Evolutionary conservation across 495 filamentous ascomycete species (phyloP), one percentile per base, ranked within the genome.

Genomic region (Talaromyces proteolyticus): DNA sequence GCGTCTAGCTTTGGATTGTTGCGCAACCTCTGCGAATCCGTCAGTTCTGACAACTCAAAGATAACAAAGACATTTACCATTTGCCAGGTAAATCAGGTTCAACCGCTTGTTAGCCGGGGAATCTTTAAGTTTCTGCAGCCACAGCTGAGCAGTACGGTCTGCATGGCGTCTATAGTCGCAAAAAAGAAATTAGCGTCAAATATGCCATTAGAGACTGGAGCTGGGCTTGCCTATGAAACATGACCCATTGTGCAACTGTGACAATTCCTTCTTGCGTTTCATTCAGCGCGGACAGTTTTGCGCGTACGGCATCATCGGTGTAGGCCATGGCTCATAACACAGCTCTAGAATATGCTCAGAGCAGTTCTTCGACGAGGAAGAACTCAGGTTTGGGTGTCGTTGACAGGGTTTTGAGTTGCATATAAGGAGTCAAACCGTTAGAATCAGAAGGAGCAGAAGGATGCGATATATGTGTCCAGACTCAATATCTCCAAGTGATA

Each of bases 181-280:
- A 48, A 22, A 19, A 11, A 18, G 20, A 14, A 26, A 19, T 51
- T 38, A 46, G 21, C 25, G 19, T 51, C 19, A 43, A 44, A 21
- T 34, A 37, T 39, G 49, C 25, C 44, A 47, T 38, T 47, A 41
- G 29, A 44, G 36, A 43, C 37, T 47, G 43, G 42, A 45, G 42
- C 49, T 51, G 54, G 48, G 38, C 69, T 58, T 86, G 95, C 91
- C 90, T 84, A 70, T 99, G 91, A 64, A 97, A 99, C 86, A 97
- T 90, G 50, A 99, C 88, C 94, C 94, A 99, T 85, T 96, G 91
- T 40, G 91, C 86, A 44, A 94, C 91, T 42, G 88, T 87, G 42
- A 94, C 89, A 58, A 97, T 95, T 69, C 88, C 89, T 57, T 97
- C 93, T 63, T 97, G 91, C 11, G 88, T 90, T 72, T 98, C 93